These are phyloP conservation scores for Salix viminalis DNA, from an alignment of 345 rosid species.

Conservation along the genomic window DNA sequence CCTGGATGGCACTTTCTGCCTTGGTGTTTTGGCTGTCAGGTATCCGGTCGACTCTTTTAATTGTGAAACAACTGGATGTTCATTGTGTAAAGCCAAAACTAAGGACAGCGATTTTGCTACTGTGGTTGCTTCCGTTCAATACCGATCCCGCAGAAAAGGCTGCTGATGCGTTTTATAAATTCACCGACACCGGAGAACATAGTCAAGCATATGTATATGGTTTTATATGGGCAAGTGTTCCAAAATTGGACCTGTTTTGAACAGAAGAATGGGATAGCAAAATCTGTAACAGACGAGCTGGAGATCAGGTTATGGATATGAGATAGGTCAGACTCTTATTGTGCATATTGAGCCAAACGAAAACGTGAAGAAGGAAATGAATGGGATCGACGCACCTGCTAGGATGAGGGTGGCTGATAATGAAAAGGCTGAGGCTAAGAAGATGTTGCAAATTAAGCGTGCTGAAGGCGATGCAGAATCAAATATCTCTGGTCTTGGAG, in stretches of 20 bases:
- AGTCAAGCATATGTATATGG: conserved; percentile 13
- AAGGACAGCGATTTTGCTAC: conserved; percentile 22
- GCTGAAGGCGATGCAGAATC: conserved; percentile 13
- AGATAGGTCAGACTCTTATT: conserved; percentile 20
- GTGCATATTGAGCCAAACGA: conserved; percentile 6
- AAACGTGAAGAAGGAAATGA: conserved; percentile 23
- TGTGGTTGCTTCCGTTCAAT: conserved; percentile 23
- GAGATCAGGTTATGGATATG: conserved; percentile 17
- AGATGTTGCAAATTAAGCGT: conserved; percentile 5
- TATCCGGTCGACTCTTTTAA: conserved; percentile 23
- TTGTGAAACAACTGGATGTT: conserved; percentile 29
- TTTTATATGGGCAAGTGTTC: conserved; percentile 6
- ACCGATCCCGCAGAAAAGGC: conserved; percentile 18
- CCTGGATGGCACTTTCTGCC: conserved; percentile 35
- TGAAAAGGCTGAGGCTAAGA: neutral
- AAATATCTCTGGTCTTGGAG: conserved; percentile 6
- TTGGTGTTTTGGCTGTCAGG: conserved; percentile 28
- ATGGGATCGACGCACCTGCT: conserved; percentile 19
- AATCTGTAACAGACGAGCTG: conserved; percentile 7
- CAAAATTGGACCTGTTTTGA: conserved; percentile 8
- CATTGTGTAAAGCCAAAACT: conserved; percentile 19
- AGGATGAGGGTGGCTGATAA: neutral
- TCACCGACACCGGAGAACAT: conserved; percentile 2
- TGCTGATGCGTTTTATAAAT: conserved; percentile 13
- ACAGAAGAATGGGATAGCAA: conserved; percentile 11